These are phyloP conservation scores for Chaetomium cochliodes DNA, from an alignment of 495 filamentous ascomycete genomes.

Conservation along the genomic window DNA sequence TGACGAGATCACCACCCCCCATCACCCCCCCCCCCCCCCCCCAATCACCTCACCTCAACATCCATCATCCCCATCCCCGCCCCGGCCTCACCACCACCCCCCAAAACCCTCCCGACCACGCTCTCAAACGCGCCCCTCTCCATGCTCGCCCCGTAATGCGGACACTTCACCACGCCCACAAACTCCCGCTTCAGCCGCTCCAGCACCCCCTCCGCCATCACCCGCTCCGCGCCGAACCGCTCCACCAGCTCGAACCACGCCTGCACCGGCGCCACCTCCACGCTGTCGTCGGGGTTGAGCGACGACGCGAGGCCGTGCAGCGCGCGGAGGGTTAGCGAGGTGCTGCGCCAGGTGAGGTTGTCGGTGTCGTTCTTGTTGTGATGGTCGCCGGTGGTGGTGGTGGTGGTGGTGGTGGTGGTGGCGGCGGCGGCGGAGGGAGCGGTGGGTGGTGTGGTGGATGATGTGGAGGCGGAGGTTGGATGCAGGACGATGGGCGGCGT, in stretches of 20 bases:
- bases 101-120: conserved; percentile 31
- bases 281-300: conserved; percentile 34
- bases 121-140: conserved; percentile 43
- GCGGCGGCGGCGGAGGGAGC: conserved; percentile 7
- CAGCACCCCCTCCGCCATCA: conserved; percentile 27
- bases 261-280: conserved; percentile 52
- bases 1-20: not conserved
- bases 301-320: conserved; percentile 42
- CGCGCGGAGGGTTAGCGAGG: conserved; percentile 37
- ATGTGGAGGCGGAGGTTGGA: conserved; percentile 8
- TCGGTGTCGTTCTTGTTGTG: not conserved
- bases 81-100: not conserved
- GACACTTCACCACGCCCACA: conserved; percentile 38
- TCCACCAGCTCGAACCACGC: conserved; percentile 50
- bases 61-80: not conserved
- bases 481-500: conserved; percentile 5
- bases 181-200: conserved; percentile 39
- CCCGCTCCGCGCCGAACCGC: conserved; percentile 27
- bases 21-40: too few species aligned
- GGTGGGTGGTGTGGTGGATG: not conserved
- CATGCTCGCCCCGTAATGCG: conserved; percentile 45
- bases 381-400: not conserved
- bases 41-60: not conserved
- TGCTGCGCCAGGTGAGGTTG: conserved; percentile 27
- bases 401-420: not conserved